Evolutionary conservation across 2,329 filamentous ascomycete species (phyloP), one percentile per base, ranked within the genome.

Genomic region (Pseudogymnoascus sp.): DNA sequence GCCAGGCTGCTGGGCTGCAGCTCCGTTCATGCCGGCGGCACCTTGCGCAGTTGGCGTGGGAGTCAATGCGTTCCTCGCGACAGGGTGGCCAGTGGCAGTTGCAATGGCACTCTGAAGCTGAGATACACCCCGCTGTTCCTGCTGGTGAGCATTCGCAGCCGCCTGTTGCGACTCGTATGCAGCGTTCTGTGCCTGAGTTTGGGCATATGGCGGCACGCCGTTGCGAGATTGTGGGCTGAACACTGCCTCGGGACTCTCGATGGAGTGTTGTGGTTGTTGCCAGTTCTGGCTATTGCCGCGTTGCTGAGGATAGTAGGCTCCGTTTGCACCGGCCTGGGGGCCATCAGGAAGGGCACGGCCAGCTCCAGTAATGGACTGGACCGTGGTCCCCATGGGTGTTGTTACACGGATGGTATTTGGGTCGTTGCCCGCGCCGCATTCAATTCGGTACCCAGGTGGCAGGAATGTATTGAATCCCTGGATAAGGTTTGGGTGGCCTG

Each of bases 381-480:
- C 90, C 9, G 91, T 97, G 2, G 93, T 97, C n/a, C 94, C 94
- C 79, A 95, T 96, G 0, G 94, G 94, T 0, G 94, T 99, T 0
- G 94, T 99, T 14, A 99, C 94, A 65, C 95, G 83, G 65, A 99
- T 99, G 3, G 91, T 91, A 71, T 97, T 96, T 1, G 93, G 93
- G 69, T 97, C 93, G 66, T 95, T 93, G 35, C 91, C 91, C 14
- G 90, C 87, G 30, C 93, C 93, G 70, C 94, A 99, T 72, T 99
- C 94, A 63, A 99, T 99, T 62, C 94, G 84, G 72, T 99, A 99
- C 2, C 94, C 92, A 0, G 92, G 92, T 3, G 94, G 94, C 7
- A 99, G 78, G 72, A 99, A 99, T 0, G 94, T 99, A 71, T 99
- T 99, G 74, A 99, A 99, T 0, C 94, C 94, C 74, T 97, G 93